Evolutionary conservation across 2,329 filamentous ascomycete species (phyloP), one percentile per base, ranked within the genome.

Genomic region (Exophiala sideris): DNA sequence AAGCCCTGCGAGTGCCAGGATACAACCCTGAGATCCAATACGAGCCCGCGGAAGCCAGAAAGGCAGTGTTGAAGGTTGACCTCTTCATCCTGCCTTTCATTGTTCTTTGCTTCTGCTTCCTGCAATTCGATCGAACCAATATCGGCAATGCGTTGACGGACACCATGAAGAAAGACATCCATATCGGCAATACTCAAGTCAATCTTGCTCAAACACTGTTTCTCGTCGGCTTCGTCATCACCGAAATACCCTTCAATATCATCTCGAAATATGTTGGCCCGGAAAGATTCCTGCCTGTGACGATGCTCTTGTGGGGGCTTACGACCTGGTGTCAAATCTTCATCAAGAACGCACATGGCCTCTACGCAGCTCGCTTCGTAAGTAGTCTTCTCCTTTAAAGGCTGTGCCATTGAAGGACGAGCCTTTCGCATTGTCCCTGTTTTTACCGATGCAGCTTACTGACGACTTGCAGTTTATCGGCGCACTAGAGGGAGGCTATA

Each of bases 71-170:
- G 10, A 52, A 52, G 35, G 50, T 59, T 32, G 61, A 63, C 40
- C 42, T 52, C 41, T 45, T 63, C 44, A 47, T 66, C 40, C 52
- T 66, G 41, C 60, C 64, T 10, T 46, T 61, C 5, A 58, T 66
- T 34, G 56, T 61, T 11, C 55, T 66, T 33, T 52, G 51, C 45
- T 65, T 65, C 54, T 65, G 62, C 50, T 56, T 60, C 45, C 60
- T 66, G 40, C 64, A 71, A 36, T 59, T 71, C 11, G 70, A 71
- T 51, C 59, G 70, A 44, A 68, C 67, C 20, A 66, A 66, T 45
- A 63, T 66, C 48, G 75, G 73, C 49, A 79, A 77, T 34, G 78
- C 78, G 1, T 57, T 81, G 36, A 80, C 78, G 3, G 77, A 79
- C 34, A 76, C 70, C 3, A 76, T 81, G 59, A 73, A 77, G 29